Evolutionary conservation across 225 moss, liverwort and hornwort genomes (phyloP).

Genomic region (Asterella californica): DNA sequence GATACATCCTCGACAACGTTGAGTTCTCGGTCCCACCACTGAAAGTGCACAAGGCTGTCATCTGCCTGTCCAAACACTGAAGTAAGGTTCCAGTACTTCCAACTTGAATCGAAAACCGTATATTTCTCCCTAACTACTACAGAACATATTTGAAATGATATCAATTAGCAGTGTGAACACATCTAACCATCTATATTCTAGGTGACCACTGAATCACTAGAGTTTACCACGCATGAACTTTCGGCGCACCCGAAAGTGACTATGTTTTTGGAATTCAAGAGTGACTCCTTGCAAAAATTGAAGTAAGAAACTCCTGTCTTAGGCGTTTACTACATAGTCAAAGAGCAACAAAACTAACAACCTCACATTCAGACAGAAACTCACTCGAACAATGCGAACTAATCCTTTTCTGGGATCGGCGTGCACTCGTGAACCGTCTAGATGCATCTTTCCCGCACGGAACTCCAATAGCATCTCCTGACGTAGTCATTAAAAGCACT

Average conservation of each 20-base stretch:
- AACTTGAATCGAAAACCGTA: not conserved
- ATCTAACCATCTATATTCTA: too few species aligned
- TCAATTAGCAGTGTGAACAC: not conserved
- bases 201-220: too few species aligned
- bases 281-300: too few species aligned
- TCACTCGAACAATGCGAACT: slow-evolving; percentile 71
- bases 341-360: not conserved
- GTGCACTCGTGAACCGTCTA: slow-evolving; percentile 59
- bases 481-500: not conserved
- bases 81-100: slow-evolving; percentile 12
- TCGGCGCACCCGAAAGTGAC: too few species aligned
- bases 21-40: slow-evolving; percentile 75
- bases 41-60: slow-evolving; percentile 81
- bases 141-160: too few species aligned
- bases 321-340: not conserved
- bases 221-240: too few species aligned
- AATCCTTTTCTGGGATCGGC: slow-evolving; percentile 87
- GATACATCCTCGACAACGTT: slow-evolving; percentile 84
- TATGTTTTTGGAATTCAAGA: too few species aligned
- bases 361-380: slow-evolving; percentile 3
- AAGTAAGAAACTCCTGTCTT: not conserved
- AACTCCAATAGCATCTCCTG: slow-evolving; percentile 78
- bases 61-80: slow-evolving; percentile 53
- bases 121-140: too few species aligned
- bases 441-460: slow-evolving; percentile 79